These are phyloP conservation scores for Gastrolobium villosum DNA, from an alignment of 306 rosid species.

Conservation along the genomic window DNA sequence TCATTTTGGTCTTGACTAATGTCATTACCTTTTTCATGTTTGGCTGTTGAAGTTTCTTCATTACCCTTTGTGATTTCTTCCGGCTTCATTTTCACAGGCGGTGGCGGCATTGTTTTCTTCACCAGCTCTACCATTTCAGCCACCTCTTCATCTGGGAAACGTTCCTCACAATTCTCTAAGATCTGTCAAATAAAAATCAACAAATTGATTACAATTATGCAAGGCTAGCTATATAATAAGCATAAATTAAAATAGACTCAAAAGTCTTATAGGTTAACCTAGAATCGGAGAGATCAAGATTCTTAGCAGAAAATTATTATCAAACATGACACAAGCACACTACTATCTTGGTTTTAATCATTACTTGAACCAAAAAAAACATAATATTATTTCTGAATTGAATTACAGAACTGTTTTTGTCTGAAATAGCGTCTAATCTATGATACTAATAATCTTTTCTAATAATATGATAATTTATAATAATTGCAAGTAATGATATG, in stretches of 20 bases:
- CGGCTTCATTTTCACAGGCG: conserved; percentile 10
- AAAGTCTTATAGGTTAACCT: background rate
- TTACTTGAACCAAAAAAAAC: too few species aligned
- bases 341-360: background rate
- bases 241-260: background rate
- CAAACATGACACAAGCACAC: conserved; percentile 22
- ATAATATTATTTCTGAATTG: too few species aligned
- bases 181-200: conserved; percentile 54
- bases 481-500: too few species aligned
- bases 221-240: background rate
- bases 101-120: conserved; percentile 55
- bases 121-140: conserved; percentile 65
- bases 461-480: too few species aligned
- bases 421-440: too few species aligned
- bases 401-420: too few species aligned
- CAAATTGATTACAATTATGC: conserved; percentile 10
- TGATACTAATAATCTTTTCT: too few species aligned
- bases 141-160: conserved; percentile 56
- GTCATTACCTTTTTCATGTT: conserved; percentile 35
- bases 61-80: conserved; percentile 37
- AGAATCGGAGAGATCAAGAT: background rate
- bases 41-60: conserved; percentile 38
- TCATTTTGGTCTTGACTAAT: conserved; percentile 27
- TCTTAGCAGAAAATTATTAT: background rate
- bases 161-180: conserved; percentile 55